Evolutionary conservation across 2,329 filamentous ascomycete genomes (phyloP).

Genomic region (Aspergillus luchuensis): DNA sequence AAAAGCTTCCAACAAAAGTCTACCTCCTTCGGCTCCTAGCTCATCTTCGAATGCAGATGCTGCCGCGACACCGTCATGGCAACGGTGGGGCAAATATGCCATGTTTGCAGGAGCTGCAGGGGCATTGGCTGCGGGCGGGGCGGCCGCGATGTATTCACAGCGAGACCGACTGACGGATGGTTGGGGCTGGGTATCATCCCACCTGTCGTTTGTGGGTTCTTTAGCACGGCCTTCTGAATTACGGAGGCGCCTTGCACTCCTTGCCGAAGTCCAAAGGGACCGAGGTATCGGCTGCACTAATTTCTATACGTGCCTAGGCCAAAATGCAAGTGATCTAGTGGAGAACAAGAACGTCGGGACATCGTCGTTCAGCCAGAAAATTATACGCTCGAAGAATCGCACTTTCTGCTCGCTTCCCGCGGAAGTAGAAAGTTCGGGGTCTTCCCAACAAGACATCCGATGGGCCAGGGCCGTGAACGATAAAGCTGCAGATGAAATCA

Average conservation of each 20-base stretch:
- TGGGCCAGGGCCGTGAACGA: slow-evolving; percentile 79
- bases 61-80: slow-evolving; percentile 61
- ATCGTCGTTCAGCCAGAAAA: slow-evolving; percentile 38
- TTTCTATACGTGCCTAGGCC: slow-evolving; percentile 81
- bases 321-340: slow-evolving; percentile 54
- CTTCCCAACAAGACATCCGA: slow-evolving; percentile 45
- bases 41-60: slow-evolving; percentile 47
- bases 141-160: slow-evolving; percentile 82
- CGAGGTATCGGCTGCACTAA: slow-evolving; percentile 78
- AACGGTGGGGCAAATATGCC: slow-evolving; percentile 80
- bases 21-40: slow-evolving; percentile 34
- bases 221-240: slow-evolving; percentile 82
- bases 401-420: slow-evolving; percentile 87
- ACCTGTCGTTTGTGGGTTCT: slow-evolving; percentile 91
- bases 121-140: slow-evolving; percentile 76
- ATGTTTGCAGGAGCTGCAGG: slow-evolving; percentile 81
- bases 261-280: slow-evolving; percentile 66
- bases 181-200: slow-evolving; percentile 80
- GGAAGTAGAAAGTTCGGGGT: slow-evolving; percentile 41
- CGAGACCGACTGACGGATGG: slow-evolving; percentile 76
- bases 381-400: slow-evolving; percentile 59
- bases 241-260: slow-evolving; percentile 67
- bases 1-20: slow-evolving; percentile 23
- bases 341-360: slow-evolving; percentile 25
- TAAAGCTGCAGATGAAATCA: slow-evolving; percentile 73